A percentile compares a stretch with the other conserved stretches of the same genome.
These are phyloP conservation scores for Colletotrichum somersetense DNA, from an alignment of 2,329 filamentous ascomycete species.

Conservation along the genomic window DNA sequence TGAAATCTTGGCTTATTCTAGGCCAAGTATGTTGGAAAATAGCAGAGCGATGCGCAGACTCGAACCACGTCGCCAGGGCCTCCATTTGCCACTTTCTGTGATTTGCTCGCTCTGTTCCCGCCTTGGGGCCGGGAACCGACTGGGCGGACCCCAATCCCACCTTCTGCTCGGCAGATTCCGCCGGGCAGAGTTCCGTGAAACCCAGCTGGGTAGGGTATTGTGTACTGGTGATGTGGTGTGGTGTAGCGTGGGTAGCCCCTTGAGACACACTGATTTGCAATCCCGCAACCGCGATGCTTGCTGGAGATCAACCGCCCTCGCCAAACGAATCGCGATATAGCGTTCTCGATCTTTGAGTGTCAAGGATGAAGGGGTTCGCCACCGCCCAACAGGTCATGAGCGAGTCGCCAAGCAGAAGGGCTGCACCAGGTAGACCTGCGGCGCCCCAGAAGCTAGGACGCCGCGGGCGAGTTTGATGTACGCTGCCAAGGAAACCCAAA, in stretches of 20 bases:
- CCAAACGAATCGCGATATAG: slow-evolving; percentile 25
- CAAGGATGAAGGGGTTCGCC: background rate
- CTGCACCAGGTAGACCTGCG: slow-evolving; percentile 13
- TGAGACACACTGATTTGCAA: slow-evolving; percentile 20
- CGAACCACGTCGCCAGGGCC: background rate
- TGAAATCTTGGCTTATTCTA: background rate
- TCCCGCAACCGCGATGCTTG: slow-evolving; percentile 36
- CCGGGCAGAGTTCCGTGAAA: slow-evolving; percentile 7
- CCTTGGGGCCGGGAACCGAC: slow-evolving; percentile 16
- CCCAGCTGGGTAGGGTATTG: background rate
- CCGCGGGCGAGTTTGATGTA: slow-evolving; percentile 39
- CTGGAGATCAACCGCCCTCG: slow-evolving; percentile 28
- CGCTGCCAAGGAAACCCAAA: slow-evolving; percentile 20
- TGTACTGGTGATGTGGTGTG: background rate
- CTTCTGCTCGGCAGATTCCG: slow-evolving; percentile 13
- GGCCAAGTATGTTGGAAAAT: background rate
- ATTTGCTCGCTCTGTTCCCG: background rate
- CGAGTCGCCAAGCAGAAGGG: background rate
- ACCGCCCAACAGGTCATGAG: too few relatives aligned
- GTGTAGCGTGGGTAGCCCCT: background rate
- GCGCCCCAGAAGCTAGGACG: slow-evolving; percentile 17
- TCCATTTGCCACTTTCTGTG: too few relatives aligned
- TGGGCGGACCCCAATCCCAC: background rate
- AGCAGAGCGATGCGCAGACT: slow-evolving; percentile 12
- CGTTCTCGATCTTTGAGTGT: background rate